Conservation (phyloP, 768 basidiomycete species). For the Kwoniella newhampshirensis region DNA sequence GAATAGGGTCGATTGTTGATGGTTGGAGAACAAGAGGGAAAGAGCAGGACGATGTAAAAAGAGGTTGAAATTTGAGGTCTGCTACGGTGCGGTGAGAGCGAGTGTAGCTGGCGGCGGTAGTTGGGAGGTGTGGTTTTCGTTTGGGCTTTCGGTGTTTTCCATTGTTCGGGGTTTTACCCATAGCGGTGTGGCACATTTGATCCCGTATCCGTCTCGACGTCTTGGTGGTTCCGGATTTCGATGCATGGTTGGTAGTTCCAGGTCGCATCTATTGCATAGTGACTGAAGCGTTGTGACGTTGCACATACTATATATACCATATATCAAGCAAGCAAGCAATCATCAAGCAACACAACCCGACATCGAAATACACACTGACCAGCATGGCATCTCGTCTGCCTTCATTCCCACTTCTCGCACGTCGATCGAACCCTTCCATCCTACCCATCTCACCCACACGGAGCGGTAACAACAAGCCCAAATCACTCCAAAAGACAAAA, state of each 20-base stretch:
- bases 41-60: not conserved
- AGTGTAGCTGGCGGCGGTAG: not conserved
- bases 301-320: too few relatives aligned
- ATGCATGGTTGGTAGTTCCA: not conserved
- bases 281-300: too few relatives aligned
- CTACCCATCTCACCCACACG: conserved; percentile 40
- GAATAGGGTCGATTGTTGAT: conserved; percentile 21
- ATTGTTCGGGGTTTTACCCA: conserved; percentile 6
- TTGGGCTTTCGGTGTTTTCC: conserved; percentile 20
- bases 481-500: conserved; percentile 51
- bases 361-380: not conserved
- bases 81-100: not conserved
- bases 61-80: not conserved
- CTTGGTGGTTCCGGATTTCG: conserved; percentile 6
- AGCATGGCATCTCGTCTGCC: conserved; percentile 8
- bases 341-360: not conserved
- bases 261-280: too few relatives aligned
- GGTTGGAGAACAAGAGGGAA: conserved; percentile 17
- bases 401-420: conserved; percentile 16
- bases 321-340: not conserved
- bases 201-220: not conserved
- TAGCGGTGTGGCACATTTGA: conserved; percentile 11
- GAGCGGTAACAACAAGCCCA: conserved; percentile 51
- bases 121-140: conserved; percentile 14
- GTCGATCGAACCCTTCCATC: conserved; percentile 44